Base-by-base conservation (phyloP, 768 basidiomycete genomes). In the Kwoniella dendrophila region DNA sequence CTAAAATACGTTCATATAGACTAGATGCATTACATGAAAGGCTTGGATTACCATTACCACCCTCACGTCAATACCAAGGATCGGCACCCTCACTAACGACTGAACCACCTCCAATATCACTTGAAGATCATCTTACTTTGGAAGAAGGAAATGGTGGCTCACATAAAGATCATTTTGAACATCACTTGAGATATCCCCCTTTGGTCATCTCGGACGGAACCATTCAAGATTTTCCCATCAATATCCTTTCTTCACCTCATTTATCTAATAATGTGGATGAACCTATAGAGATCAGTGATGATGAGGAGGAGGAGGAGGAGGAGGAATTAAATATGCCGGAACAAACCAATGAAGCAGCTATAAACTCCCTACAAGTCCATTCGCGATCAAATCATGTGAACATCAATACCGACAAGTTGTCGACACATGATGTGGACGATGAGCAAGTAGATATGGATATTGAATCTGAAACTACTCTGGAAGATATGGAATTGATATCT, bases 1-100 rank as follows among this genome's bases (percentile, higher is more conserved):
- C 24, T 43, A 36, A 38, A 6, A 56, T 56, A 8, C n/a, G 54
- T n/a, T 56, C 54, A 30, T 20, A 56, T 44, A 41, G 54, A 26
- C 40, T 56, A 16, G 54, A 56, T 26, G 32, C 33, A 12, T 30
- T 56, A 43, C 54, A 56, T 56, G 33, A 22, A 22, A 56, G 36
- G 26, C 16, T 56, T 4, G 54, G 54, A 10, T 26, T 43, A 44
- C 24, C 50, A 33, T 33, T 20, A 20, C 38, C 38, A 14, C 50
- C 16, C 29, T 29, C 18, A n/a, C 32, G 22, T 22, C 51, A n/a
- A 22, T 24, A 34, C 26, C 26, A 27, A 10, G 49, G 27, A 30
- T 8, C n/a, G n/a, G 20, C 34, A 22, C n/a, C 51, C 51, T 22
- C 38, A 4, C n/a, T 51, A 30, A 22, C 32, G 34, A 14, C 24